phyloP scores from a whole-genome alignment of 345 rosid genomes.

The Barbarea vulgaris region DNA sequence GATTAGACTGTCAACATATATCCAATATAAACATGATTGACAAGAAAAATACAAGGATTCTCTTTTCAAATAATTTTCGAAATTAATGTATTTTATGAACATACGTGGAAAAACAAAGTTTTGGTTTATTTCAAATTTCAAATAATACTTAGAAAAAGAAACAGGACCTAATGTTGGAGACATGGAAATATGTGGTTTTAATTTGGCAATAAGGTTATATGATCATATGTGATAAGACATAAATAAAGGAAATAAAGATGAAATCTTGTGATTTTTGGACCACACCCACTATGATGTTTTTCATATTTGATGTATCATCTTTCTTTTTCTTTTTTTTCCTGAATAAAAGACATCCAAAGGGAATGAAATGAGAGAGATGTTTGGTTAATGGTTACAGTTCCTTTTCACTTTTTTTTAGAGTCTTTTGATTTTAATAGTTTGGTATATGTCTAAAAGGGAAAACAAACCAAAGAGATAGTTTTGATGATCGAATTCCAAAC shows the following conservation, averaged over 20 bases:
- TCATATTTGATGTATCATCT: constrained; percentile 32
- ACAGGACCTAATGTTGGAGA: constrained; percentile 13
- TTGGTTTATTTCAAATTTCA: neutral
- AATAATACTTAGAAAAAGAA: neutral
- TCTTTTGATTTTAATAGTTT: constrained; percentile 3
- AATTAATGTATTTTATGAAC: neutral
- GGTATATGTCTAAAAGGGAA: constrained; percentile 23
- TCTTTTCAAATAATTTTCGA: neutral
- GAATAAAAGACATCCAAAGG: constrained; percentile 27
- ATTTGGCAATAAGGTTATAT: constrained; percentile 20
- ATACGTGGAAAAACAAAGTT: neutral
- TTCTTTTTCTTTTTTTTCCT: neutral
- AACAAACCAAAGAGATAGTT: constrained; percentile 9
- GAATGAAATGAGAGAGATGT: constrained; percentile 38
- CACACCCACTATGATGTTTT: constrained; percentile 29
- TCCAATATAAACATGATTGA: neutral
- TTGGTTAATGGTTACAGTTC: constrained; percentile 20
- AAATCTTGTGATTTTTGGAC: constrained; percentile 32
- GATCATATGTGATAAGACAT: constrained; percentile 26
- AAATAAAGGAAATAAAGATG: constrained; percentile 12
- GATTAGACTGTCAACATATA: neutral
- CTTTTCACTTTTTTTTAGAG: constrained; percentile 9
- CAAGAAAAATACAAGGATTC: neutral
- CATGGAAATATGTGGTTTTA: constrained; percentile 27
- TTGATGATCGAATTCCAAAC: constrained; percentile 22